These are phyloP conservation scores for Shiraia sp. DNA, from an alignment of 2,329 filamentous ascomycete species.

Conservation along the genomic window DNA sequence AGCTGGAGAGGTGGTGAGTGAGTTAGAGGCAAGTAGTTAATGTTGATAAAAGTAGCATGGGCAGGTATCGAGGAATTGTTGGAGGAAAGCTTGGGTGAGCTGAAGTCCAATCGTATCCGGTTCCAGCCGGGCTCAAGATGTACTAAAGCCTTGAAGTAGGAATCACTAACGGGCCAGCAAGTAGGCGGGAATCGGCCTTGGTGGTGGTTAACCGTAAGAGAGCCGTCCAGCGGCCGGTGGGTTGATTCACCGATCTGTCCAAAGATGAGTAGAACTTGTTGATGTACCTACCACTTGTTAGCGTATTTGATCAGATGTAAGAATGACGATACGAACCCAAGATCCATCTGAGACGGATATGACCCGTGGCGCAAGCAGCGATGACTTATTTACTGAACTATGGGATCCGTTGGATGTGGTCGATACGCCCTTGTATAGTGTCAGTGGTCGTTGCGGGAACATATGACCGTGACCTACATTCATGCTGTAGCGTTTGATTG, in stretches of 20 bases:
- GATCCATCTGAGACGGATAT: conserved; percentile 78
- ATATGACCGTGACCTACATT: conserved; percentile 29
- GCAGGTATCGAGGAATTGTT: conserved; percentile 67
- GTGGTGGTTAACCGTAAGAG: conserved; percentile 75
- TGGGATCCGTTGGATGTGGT: conserved; percentile 53
- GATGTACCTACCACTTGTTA: conserved; percentile 69
- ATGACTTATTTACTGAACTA: conserved; percentile 62
- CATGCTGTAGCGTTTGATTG: conserved; percentile 61
- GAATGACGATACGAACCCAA: conserved; percentile 65
- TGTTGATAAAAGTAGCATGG: conserved; percentile 77
- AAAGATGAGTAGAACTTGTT: conserved; percentile 82
- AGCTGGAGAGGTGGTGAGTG: conserved; percentile 84
- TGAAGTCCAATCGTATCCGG: conserved; percentile 83
- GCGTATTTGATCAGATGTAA: conserved; percentile 2
- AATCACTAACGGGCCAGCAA: conserved; percentile 84
- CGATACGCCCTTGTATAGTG: conserved; percentile 55
- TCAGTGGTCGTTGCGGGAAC: conserved; percentile 4
- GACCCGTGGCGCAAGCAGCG: conserved; percentile 79
- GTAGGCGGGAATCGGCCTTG: conserved; percentile 84
- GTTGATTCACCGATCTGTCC: conserved; percentile 78
- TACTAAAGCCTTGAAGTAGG: conserved; percentile 87
- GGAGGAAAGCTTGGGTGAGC: conserved; percentile 76
- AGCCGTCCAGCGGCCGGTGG: conserved; percentile 74
- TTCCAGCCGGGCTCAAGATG: conserved; percentile 93
- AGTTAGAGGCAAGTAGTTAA: conserved; percentile 83